These are phyloP conservation scores for Cryptomeria japonica DNA, from an alignment of 75 land plant species.

Conservation along the genomic window DNA sequence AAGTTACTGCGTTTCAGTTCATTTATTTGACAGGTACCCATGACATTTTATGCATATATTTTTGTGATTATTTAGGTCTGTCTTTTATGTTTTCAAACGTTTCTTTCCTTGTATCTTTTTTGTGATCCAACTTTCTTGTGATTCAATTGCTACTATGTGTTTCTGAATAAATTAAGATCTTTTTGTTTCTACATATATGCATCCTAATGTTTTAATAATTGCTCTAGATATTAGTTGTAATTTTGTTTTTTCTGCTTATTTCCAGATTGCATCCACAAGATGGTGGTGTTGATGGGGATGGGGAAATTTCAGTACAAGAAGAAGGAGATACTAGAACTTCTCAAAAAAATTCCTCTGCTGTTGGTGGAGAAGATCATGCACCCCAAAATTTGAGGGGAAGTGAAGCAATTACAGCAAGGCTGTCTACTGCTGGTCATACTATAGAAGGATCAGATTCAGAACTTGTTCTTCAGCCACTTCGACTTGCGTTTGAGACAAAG, in stretches of 20 bases:
- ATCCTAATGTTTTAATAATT: neutral
- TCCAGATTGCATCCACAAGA: conserved; percentile 4
- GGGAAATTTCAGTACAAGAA: neutral
- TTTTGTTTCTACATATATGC: neutral
- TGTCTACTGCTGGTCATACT: conserved; percentile 75
- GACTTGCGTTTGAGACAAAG: conserved; percentile 94
- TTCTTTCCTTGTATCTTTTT: neutral
- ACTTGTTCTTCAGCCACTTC: conserved; percentile 81
- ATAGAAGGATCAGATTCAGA: conserved; percentile 80
- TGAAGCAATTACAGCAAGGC: conserved; percentile 44
- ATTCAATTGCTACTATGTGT: neutral
- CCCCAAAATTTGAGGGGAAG: conserved; percentile 14
- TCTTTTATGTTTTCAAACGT: neutral
- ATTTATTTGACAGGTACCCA: neutral
- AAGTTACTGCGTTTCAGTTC: neutral
- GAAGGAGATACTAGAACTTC: conserved; percentile 6
- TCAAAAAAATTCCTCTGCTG: conserved; percentile 7
- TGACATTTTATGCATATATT: neutral
- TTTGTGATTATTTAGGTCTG: neutral
- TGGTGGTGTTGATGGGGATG: conserved; percentile 12
- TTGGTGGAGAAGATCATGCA: conserved; percentile 14
- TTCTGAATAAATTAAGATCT: neutral
- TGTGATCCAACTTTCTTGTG: neutral
- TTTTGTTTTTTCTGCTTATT: neutral
- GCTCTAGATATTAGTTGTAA: neutral